Evolutionary conservation across 306 rosid species (phyloP).

Genomic region (Delonix regia): DNA sequence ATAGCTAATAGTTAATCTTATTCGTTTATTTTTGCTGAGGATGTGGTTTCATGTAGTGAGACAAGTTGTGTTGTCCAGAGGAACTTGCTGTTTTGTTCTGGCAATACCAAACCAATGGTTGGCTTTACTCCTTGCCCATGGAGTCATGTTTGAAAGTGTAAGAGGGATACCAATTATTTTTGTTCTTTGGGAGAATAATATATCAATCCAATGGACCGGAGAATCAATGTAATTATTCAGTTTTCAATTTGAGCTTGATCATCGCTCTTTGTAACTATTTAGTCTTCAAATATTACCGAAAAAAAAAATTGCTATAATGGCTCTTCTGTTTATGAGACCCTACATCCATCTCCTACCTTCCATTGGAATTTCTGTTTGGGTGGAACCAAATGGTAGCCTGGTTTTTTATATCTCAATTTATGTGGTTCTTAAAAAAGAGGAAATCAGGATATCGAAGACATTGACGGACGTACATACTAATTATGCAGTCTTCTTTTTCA

Average conservation of each 20-base stretch:
- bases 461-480: neutral
- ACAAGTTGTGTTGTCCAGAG: constrained; percentile 36
- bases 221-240: neutral
- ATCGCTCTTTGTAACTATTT: neutral
- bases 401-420: neutral
- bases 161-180: neutral
- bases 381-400: neutral
- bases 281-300: neutral
- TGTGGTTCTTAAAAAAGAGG: neutral
- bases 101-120: constrained; percentile 11
- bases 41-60: constrained; percentile 46
- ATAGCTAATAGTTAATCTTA: constrained; percentile 56
- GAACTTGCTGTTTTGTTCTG: constrained; percentile 34
- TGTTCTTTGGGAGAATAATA: neutral
- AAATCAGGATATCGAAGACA: neutral
- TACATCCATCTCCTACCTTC: neutral
- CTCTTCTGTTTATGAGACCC: neutral
- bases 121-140: neutral
- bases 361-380: neutral
- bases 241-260: neutral
- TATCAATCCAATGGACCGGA: neutral
- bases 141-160: neutral
- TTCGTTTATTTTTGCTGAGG: constrained; percentile 49
- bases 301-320: neutral
- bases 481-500: neutral